Conservation (phyloP, 2,329 filamentous ascomycete genomes). For the Chalara sp. region DNA sequence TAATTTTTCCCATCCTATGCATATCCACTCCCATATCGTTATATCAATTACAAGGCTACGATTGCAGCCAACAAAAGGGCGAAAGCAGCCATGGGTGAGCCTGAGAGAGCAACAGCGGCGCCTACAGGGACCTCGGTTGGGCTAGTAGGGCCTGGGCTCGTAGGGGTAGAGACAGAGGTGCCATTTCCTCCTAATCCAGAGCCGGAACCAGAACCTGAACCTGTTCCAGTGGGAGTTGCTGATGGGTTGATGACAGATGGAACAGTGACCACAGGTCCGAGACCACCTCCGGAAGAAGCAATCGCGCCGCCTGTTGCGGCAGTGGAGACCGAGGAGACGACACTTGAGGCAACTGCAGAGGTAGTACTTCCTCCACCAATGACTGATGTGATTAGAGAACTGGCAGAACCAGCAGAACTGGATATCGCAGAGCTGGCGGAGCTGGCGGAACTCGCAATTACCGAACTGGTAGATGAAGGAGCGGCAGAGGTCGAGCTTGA, state of each 20-base stretch:
- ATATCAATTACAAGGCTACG: conserved; percentile 18
- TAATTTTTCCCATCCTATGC: no score
- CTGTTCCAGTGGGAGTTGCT: not conserved
- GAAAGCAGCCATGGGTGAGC: conserved; percentile 14
- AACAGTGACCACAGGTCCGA: not conserved
- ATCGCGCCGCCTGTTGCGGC: not conserved
- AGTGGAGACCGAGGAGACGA: not conserved
- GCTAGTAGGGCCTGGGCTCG: conserved; percentile 4
- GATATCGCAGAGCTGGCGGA: conserved; percentile 4
- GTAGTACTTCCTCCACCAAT: no score
- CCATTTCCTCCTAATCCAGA: not conserved
- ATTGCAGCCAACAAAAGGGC: conserved; percentile 15
- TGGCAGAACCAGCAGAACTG: not conserved
- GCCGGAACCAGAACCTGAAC: conserved; percentile 6
- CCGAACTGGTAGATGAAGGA: conserved; percentile 8
- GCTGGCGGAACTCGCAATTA: not conserved
- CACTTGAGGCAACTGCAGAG: not conserved
- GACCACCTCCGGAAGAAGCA: not conserved
- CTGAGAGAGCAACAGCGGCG: conserved; percentile 1
- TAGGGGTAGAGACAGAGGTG: conserved; percentile 5
- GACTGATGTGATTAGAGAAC: no score
- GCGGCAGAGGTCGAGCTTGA: conserved; percentile 10
- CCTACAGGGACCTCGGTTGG: not conserved
- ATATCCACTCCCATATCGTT: not conserved
- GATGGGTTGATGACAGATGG: not conserved